Conservation (phyloP, 1,284 basidiomycete genomes). For the Exobasidium rhododendri region DNA sequence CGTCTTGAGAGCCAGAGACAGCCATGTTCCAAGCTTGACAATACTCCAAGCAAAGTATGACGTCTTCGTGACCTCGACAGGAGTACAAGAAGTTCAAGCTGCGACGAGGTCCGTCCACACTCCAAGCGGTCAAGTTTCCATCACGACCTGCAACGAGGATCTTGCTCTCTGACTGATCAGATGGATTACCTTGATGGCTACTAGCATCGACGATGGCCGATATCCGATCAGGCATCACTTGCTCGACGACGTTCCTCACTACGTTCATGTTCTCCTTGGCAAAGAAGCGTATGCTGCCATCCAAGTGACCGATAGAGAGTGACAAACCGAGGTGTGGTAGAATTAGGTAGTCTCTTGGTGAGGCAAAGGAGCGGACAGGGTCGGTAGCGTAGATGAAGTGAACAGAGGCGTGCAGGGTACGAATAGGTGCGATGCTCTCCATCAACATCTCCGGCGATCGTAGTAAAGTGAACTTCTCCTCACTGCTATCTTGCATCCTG, state of each 20-base stretch:
- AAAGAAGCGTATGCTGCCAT: conserved; percentile 62
- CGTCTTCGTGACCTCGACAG: conserved; percentile 69
- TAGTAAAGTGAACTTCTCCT: conserved; percentile 58
- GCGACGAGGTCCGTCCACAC: conserved; percentile 24
- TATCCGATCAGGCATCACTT: conserved; percentile 23
- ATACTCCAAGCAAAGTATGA: conserved; percentile 68
- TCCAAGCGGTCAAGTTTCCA: conserved; percentile 35
- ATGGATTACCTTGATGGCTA: not conserved
- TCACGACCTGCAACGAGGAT: conserved; percentile 67
- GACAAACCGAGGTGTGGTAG: conserved; percentile 64
- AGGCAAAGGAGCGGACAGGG: conserved; percentile 61
- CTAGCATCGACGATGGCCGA: conserved; percentile 69
- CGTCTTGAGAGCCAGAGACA: conserved; percentile 79
- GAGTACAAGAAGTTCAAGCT: conserved; percentile 56
- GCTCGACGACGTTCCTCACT: conserved; percentile 63
- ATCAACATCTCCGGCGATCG: conserved; percentile 51
- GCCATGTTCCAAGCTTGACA: conserved; percentile 78
- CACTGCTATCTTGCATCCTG: conserved; percentile 57
- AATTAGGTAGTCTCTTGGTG: conserved; percentile 63
- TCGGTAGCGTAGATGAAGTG: conserved; percentile 60
- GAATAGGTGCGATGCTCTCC: conserved; percentile 33
- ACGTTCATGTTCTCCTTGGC: conserved; percentile 50
- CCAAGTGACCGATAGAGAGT: conserved; percentile 65
- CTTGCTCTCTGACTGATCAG: conserved; percentile 61
- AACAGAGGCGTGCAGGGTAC: conserved; percentile 40